Base-by-base conservation (phyloP, 306 rosid species). In the Luffa acutangula region DNA sequence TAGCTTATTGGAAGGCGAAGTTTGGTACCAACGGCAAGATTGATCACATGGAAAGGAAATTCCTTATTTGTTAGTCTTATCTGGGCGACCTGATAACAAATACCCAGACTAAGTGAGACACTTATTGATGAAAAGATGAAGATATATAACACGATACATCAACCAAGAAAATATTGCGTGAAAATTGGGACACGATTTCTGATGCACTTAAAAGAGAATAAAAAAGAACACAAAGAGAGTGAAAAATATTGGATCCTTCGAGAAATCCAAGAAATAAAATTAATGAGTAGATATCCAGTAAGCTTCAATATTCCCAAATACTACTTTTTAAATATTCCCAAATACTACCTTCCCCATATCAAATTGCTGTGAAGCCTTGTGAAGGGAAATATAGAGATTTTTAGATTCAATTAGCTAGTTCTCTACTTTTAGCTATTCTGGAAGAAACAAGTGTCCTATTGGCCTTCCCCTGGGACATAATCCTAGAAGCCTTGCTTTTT, bases 21-120 rank as follows among this genome's bases (percentile, higher is more conserved):
- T 82, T 91, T 95, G 60, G 89, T 87, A 69, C 90, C 97, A 83
- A 91, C 90, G 79, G 89, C 89, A 83, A 94, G 95, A 87, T 86
- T 89, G 77, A 92, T 76, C 79, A 81, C 89, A 72, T 83, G 90
- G 80, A 82, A 81, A 6, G 86, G 85, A 82, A 81, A 84, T 81
- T 91, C 89, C 86, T 86, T 85, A 80, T 83, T 87, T 66, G 87
- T 88, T 79, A 86, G 83, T 84, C 95, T 91, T 82, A 94, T 83
- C 85, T 92, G 98, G 86, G 91, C 84, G 81, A 92, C 98, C 98
- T 91, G 88, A 80, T 81, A 71, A 87, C 64, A 71, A 64, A 79
- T 6, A 77, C 59, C 79, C 6, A 84, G 77, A 82, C 37, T 34
- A 9, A 9, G 79, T 76, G 52, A 56, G 79, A 5, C 34, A 45